phyloP scores from a whole-genome alignment of 129 eudicot species.

The sunflower (Helianthus annuus) region HanXRQr2.0-SUNRISE NC_035447.2:20427761-20428260 shows the following conservation, averaged over 20 bases:
- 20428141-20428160: background rate
- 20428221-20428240: background rate
- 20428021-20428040: too few species aligned
- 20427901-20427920: conserved; percentile 21
- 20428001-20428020: background rate
- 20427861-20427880: conserved; percentile 14
- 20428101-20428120: background rate
- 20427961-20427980: background rate
- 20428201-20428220: background rate
- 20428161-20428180: background rate
- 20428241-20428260: background rate
- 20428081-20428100: too few species aligned
- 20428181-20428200: background rate
- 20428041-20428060: too few species aligned
- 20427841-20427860: too few species aligned
- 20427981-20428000: background rate
- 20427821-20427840: too few species aligned
- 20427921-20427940: conserved; percentile 33
- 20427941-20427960: background rate
- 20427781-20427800: too few species aligned
- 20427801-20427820: too few species aligned
- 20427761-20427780: too few species aligned
- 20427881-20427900: conserved; percentile 11
- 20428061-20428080: background rate
- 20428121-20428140: background rate